Percentiles rank a stretch among this genome's conserved stretches.
Evolutionary conservation across 208 protist genomes (phyloP).

Genomic region (Novymonas esmeraldas): DNA sequence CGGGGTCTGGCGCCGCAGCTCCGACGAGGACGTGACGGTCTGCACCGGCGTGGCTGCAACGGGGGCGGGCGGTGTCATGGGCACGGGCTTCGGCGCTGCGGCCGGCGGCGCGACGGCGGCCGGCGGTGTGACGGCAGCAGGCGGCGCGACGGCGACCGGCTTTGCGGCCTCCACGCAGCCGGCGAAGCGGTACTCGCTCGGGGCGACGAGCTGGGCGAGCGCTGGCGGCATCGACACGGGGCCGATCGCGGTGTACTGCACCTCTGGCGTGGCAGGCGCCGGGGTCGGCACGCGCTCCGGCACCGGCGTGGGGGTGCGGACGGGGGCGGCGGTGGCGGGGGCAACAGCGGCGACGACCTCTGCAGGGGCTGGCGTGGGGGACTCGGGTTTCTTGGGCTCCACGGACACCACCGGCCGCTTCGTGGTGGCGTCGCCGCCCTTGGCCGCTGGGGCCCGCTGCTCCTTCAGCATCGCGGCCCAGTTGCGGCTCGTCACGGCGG

Average conservation of each 20-base stretch:
- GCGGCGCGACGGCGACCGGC: slow-evolving; percentile 2
- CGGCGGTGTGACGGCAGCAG: slow-evolving; percentile 4
- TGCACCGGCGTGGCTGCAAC: slow-evolving; percentile 3
- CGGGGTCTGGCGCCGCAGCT: slow-evolving; percentile 3
- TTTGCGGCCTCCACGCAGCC: slow-evolving; percentile 13
- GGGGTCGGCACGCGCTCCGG: slow-evolving; percentile 2
- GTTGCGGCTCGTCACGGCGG: slow-evolving; percentile 61
- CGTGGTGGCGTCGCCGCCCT: slow-evolving; percentile 3
- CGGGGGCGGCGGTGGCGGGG: not conserved
- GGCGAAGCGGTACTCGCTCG: slow-evolving; percentile 26
- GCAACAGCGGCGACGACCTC: not conserved
- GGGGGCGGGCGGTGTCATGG: slow-evolving; percentile 3
- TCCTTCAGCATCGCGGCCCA: slow-evolving; percentile 67
- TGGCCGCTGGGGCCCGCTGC: slow-evolving; percentile 30
- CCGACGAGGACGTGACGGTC: slow-evolving; percentile 29
- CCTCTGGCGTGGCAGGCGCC: slow-evolving; percentile 6
- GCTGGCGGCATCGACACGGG: slow-evolving; percentile 54
- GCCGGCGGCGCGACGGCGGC: slow-evolving; percentile 6
- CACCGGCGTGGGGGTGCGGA: not conserved
- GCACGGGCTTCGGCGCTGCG: slow-evolving; percentile 5
- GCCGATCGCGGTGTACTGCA: slow-evolving; percentile 24
- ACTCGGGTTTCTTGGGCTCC: slow-evolving; percentile 11
- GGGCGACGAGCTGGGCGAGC: slow-evolving; percentile 30
- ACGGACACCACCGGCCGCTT: slow-evolving; percentile 7
- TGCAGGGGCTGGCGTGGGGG: not conserved